phyloP scores from a whole-genome alignment of 1,139 yeast species.

The Maudiozyma humilis region DNA sequence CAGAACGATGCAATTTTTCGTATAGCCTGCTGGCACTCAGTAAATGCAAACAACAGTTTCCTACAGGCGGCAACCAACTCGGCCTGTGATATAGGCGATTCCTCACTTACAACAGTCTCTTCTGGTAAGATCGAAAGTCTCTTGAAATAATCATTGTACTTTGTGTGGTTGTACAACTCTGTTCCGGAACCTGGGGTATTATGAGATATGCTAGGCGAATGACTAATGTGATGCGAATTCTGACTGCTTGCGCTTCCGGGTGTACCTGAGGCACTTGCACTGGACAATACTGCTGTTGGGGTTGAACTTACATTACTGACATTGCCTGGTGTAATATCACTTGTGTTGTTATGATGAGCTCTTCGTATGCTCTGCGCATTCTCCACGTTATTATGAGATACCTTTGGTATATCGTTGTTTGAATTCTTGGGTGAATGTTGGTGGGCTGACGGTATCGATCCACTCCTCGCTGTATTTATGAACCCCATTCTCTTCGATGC shows the following conservation, averaged over 20 bases:
- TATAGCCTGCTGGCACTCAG: slow-evolving; percentile 64
- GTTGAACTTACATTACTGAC: background rate
- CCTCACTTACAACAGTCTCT: slow-evolving; percentile 24
- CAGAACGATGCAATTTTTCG: slow-evolving; percentile 62
- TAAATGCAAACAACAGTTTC: slow-evolving; percentile 50
- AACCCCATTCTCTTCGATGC: slow-evolving; percentile 69
- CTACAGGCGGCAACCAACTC: slow-evolving; percentile 45
- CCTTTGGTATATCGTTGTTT: slow-evolving; percentile 6
- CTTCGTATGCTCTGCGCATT: background rate
- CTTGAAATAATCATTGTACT: slow-evolving; percentile 61
- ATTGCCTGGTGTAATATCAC: too few species aligned
- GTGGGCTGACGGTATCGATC: slow-evolving; percentile 2
- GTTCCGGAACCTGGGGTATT: slow-evolving; percentile 1
- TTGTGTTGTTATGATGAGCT: background rate
- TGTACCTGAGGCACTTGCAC: background rate
- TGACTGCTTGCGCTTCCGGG: background rate
- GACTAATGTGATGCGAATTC: background rate
- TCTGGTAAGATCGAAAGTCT: slow-evolving; percentile 65
- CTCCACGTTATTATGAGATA: background rate
- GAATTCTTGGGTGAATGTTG: slow-evolving; percentile 3
- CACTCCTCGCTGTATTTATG: slow-evolving; percentile 36
- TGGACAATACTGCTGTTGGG: too few species aligned
- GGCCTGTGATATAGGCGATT: slow-evolving; percentile 25
- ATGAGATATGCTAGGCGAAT: background rate
- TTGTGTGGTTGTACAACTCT: slow-evolving; percentile 30